Evolutionary conservation across 371 early-diverging fungal species (phyloP), one percentile per base, ranked within the genome.

Genomic region (Mortierella sp.): DNA sequence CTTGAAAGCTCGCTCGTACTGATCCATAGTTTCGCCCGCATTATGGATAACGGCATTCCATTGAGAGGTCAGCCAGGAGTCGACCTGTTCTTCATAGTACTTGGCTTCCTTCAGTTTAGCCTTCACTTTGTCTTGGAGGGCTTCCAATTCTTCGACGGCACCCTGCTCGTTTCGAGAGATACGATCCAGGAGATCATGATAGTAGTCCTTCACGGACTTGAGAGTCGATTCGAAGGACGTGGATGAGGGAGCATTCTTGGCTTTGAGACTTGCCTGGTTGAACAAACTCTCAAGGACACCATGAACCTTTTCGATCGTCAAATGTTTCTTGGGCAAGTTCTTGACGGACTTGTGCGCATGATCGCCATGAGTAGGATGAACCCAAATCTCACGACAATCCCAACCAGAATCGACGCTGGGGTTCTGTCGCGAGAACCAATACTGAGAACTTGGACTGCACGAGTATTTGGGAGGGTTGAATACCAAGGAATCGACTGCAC

Each of bases 361-460:
- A 22, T 73, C 63, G 17, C 60, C 50, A 0, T 67, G 63, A 17
- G 43, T 58, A 14, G 76, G 65, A 19, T 68, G 76, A 37, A 68
- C 76, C 76, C 76, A 76, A 22, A 76, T 58, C 66, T 76, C 76
- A 17, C 69, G 47, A 46, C 76, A 76, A 25, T 76, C 76, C 76
- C 76, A 76, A 19, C 43, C 60, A 5, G 34, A n/a, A n/a, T 34
- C 34, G 34, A 34, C 10, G 34, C 28, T 29, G 1, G 51, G 40
- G 7, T 61, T 39, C 10, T 60, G 48, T 24, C 64, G 51, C 4
- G 76, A 68, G 64, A 76, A 76, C 76, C 76, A 76, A 43, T 76
- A 76, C 50, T 76, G 76, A 0, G 76, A 57, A 7, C 44, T 53
- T 7, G 76, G 76, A 37, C 53, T 58, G 58, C 76, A 76, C 13